Evolutionary conservation across 1,284 basidiomycete genomes (phyloP).

Genomic region (Tremellales sp.): DNA sequence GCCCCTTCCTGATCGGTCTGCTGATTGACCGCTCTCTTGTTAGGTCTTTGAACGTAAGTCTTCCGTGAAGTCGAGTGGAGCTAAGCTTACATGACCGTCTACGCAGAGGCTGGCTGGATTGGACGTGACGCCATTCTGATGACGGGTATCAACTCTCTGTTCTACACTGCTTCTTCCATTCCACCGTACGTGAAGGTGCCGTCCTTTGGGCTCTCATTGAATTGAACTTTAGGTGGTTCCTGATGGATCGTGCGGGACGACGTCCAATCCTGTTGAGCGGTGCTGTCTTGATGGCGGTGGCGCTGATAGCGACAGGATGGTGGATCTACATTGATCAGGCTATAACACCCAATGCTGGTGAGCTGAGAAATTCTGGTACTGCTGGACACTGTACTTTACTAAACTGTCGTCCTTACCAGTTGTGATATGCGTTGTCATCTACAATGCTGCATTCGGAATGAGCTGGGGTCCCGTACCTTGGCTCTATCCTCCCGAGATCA

Average conservation of each 20-base stretch:
- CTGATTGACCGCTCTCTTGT: constrained; percentile 54
- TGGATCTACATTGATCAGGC: constrained; percentile 84
- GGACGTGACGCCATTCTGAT: constrained; percentile 95
- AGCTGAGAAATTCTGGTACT: constrained; percentile 1
- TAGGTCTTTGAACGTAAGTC: constrained; percentile 71
- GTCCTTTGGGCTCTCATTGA: not conserved
- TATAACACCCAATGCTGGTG: constrained; percentile 68
- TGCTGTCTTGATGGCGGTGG: constrained; percentile 58
- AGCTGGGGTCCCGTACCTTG: constrained; percentile 52
- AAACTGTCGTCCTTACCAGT: too few relatives aligned
- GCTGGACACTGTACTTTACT: too few relatives aligned
- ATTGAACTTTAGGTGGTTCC: constrained; percentile 66
- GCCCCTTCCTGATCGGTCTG: constrained; percentile 10
- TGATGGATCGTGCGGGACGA: constrained; percentile 89
- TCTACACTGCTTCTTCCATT: constrained; percentile 78
- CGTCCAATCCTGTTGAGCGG: constrained; percentile 87
- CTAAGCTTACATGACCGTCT: constrained; percentile 51
- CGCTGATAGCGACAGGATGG: constrained; percentile 46
- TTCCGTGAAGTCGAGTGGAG: constrained; percentile 26
- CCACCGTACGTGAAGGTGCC: constrained; percentile 61
- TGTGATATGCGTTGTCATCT: constrained; percentile 85
- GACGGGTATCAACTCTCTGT: constrained; percentile 90
- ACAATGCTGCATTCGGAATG: constrained; percentile 85
- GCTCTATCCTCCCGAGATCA: constrained; percentile 92
- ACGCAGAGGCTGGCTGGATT: constrained; percentile 88